Evolutionary conservation across 73 alveolate genomes (phyloP).

Genomic region (Blepharisma japonicum): DNA sequence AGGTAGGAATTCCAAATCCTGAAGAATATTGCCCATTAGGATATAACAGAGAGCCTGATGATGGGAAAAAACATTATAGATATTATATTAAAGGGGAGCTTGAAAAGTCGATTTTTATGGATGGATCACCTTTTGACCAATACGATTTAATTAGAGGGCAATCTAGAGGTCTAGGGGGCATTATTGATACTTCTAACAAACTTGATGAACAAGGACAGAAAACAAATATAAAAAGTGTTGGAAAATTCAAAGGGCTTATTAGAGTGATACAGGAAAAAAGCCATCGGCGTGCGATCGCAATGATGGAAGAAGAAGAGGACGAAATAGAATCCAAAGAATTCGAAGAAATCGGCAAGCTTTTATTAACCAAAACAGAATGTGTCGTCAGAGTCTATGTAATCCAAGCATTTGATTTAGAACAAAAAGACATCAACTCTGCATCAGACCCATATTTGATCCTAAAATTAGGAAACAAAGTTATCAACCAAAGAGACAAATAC

Average conservation of each 20-base stretch:
- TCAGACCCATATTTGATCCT: constrained; percentile 86
- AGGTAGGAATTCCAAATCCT: constrained; percentile 32
- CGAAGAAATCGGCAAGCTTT: constrained; percentile 34
- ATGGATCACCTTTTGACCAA: constrained; percentile 46
- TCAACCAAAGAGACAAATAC: constrained; percentile 72
- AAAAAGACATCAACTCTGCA: constrained; percentile 75
- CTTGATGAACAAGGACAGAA: constrained; percentile 1
- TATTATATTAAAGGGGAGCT: constrained; percentile 67
- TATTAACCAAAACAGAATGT: constrained; percentile 53
- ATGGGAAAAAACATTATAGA: constrained; percentile 78
- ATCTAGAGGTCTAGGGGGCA: constrained; percentile 55
- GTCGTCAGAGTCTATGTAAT: constrained; percentile 78
- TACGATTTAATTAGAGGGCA: constrained; percentile 55
- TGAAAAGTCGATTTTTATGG: constrained; percentile 66
- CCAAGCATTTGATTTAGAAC: constrained; percentile 68
- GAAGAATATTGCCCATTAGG: constrained; percentile 40
- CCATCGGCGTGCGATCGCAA: neutral
- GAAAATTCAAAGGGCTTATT: constrained; percentile 52
- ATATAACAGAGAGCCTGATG: constrained; percentile 46
- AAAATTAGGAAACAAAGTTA: constrained; percentile 61
- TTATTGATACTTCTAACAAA: neutral
- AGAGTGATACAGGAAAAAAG: constrained; percentile 33
- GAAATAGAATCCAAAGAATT: neutral
- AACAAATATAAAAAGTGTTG: constrained; percentile 42
- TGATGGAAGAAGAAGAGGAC: constrained; percentile 15